Evolutionary conservation across 805 yeast species (phyloP), one percentile per base, ranked within the genome.

Genomic region (Kurtzmaniella cleridarum): DNA sequence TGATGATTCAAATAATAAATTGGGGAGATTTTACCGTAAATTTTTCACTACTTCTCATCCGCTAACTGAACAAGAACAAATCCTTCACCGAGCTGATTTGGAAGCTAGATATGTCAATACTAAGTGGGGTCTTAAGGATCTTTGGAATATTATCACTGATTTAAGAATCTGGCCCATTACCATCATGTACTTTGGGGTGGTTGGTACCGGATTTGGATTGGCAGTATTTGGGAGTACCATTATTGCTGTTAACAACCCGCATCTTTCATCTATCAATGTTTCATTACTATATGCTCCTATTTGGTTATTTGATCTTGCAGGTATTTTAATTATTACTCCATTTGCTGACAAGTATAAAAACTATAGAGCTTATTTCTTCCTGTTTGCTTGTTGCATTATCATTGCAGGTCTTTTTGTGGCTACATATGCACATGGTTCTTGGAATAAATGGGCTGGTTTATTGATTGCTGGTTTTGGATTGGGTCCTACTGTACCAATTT

Each of bases 151-250:
- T 30, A 47, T 84, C 16, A 50, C 67, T 26, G 95, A 88, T 54
- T 52, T 72, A 33, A 70, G 93, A 46, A 68, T 82, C 31, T 86
- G 90, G 90, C 93, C 95, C 1, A 60, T 88, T 42, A 67, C 85
- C 33, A 68, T 87, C 62, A 87, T 87, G 95, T 87, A 87, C 62
- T 88, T 87, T 56, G 96, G 95, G 14, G 95, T 84, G 15, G 95
- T 87, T 18, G 96, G 95, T 34, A 78, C 87, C n/a, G 96, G 96
- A 1, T 81, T 74, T 52, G 96, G 95, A 26, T 65, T 87, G 35
- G 89, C 89, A 26, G 91, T 82, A 15, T 87, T 83, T 60, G 95
- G 90, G 4, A 81, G 95, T 3, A 79, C 91, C 7, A 76, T 87
- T 48, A 81, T 87, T 50, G 60, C 70, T 36, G 73, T 75, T 3